Percentiles rank a stretch among this genome's conserved stretches.
Evolutionary conservation across 2,329 filamentous ascomycete genomes (phyloP).

Genomic region (Fusarium sp.): DNA sequence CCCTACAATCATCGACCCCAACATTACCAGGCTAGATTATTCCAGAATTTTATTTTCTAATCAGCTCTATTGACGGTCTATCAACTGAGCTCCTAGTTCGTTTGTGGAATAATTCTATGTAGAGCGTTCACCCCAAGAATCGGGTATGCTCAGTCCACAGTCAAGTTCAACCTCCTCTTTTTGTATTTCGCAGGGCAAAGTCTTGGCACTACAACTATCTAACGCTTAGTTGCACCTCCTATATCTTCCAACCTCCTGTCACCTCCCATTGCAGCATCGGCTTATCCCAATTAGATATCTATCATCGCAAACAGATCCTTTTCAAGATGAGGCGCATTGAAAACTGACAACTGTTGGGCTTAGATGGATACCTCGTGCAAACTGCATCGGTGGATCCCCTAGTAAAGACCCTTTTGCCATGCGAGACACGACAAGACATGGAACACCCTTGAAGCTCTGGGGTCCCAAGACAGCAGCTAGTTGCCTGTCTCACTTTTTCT

Average conservation of each 20-base stretch:
- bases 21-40: slow-evolving; percentile 3
- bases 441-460: slow-evolving; percentile 19
- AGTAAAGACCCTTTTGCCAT: slow-evolving; percentile 23
- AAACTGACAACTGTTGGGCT: neutral
- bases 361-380: slow-evolving; percentile 4
- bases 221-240: neutral
- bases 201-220: slow-evolving; percentile 1
- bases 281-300: slow-evolving; percentile 3
- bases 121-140: neutral
- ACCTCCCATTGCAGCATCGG: neutral
- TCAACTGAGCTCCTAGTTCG: neutral
- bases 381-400: slow-evolving; percentile 3
- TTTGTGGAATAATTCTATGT: neutral
- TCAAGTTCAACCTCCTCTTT: slow-evolving; percentile 28
- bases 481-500: slow-evolving; percentile 5
- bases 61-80: neutral
- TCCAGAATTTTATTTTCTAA: slow-evolving; percentile 7
- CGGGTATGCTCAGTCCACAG: slow-evolving; percentile 8
- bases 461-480: slow-evolving; percentile 2
- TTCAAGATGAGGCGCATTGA: slow-evolving; percentile 1
- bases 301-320: slow-evolving; percentile 7
- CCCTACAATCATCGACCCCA: neutral
- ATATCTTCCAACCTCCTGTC: slow-evolving; percentile 12
- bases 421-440: slow-evolving; percentile 42
- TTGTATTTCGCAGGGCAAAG: slow-evolving; percentile 7